A percentile compares a stretch with the other conserved stretches of the same genome.
Conservation (phyloP, 2,329 filamentous ascomycete genomes). For the Diplodia sapinea region DNA sequence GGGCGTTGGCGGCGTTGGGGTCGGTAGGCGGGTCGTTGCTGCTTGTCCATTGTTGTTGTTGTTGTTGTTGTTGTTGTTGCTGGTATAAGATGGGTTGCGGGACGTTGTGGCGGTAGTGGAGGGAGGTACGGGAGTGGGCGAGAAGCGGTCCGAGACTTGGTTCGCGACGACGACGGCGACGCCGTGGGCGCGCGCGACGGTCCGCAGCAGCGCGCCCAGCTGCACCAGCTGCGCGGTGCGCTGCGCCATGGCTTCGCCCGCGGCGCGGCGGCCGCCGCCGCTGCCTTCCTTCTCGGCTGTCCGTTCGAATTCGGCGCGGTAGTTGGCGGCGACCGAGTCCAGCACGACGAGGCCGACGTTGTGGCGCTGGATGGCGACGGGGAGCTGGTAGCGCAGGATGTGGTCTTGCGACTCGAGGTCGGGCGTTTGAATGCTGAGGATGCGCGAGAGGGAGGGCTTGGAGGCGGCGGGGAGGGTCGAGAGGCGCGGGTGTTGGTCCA, state of each 20-base stretch:
- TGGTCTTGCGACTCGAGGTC: constrained; percentile 96
- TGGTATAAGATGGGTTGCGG: constrained; percentile 40
- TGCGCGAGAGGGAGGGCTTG: constrained; percentile 71
- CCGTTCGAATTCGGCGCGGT: constrained; percentile 84
- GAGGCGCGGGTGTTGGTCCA: constrained; percentile 69
- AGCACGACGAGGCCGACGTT: constrained; percentile 82
- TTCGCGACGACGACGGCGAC: constrained; percentile 92
- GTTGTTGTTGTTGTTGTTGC: constrained; percentile 35
- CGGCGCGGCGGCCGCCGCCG: constrained; percentile 28
- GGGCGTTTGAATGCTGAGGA: constrained; percentile 81
- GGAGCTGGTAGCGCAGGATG: constrained; percentile 90
- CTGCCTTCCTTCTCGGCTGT: neutral
- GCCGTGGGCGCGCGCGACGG: constrained; percentile 74
- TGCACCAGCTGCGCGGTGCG: constrained; percentile 78
- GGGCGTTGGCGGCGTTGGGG: constrained; percentile 36
- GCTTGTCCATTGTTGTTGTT: neutral
- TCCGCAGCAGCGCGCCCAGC: constrained; percentile 75
- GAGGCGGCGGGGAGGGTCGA: constrained; percentile 48
- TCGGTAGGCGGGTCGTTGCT: constrained; percentile 33
- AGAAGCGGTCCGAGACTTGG: constrained; percentile 90
- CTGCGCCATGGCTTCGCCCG: constrained; percentile 65
- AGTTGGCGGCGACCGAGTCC: constrained; percentile 95
- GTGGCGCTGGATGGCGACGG: constrained; percentile 77
- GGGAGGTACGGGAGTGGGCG: no score
- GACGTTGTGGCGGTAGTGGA: constrained; percentile 35